Evolutionary conservation across 2,329 filamentous ascomycete species (phyloP).

Genomic region (Xenosphaeropsis pyriputrescens): DNA sequence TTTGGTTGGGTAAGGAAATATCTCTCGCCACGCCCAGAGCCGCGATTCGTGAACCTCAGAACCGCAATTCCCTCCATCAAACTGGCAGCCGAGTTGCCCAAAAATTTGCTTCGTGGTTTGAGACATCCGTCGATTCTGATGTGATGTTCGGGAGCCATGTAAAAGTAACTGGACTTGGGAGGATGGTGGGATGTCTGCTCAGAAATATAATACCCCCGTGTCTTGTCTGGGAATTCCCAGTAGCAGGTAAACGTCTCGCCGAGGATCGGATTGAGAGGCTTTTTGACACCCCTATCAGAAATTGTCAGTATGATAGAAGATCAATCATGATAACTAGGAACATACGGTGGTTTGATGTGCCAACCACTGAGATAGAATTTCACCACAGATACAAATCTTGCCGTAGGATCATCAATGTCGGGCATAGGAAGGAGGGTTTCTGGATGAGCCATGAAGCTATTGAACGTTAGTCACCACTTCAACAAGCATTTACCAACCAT

Average conservation of each 20-base stretch:
- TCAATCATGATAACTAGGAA: slow-evolving; percentile 9
- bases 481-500: not conserved
- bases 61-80: slow-evolving; percentile 96
- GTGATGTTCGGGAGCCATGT: slow-evolving; percentile 85
- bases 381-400: slow-evolving; percentile 87
- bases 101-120: slow-evolving; percentile 86
- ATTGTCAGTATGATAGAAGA: not conserved
- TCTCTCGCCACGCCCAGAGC: slow-evolving; percentile 57
- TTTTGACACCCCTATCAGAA: slow-evolving; percentile 72
- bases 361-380: slow-evolving; percentile 98
- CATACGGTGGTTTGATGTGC: slow-evolving; percentile 95
- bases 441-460: slow-evolving; percentile 97
- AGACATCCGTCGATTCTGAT: slow-evolving; percentile 92
- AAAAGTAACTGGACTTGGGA: slow-evolving; percentile 98
- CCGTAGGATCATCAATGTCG: slow-evolving; percentile 71
- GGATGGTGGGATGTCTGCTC: slow-evolving; percentile 98
- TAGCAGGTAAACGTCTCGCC: slow-evolving; percentile 92
- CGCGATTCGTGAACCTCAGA: slow-evolving; percentile 67
- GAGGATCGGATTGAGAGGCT: slow-evolving; percentile 90
- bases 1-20: slow-evolving; percentile 95
- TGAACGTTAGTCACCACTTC: slow-evolving; percentile 5
- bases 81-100: slow-evolving; percentile 94
- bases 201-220: slow-evolving; percentile 85
- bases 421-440: slow-evolving; percentile 87
- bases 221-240: slow-evolving; percentile 80